Evolutionary conservation across 768 basidiomycete genomes (phyloP), one percentile per base, ranked within the genome.

Genomic region (Trametes maxima): DNA sequence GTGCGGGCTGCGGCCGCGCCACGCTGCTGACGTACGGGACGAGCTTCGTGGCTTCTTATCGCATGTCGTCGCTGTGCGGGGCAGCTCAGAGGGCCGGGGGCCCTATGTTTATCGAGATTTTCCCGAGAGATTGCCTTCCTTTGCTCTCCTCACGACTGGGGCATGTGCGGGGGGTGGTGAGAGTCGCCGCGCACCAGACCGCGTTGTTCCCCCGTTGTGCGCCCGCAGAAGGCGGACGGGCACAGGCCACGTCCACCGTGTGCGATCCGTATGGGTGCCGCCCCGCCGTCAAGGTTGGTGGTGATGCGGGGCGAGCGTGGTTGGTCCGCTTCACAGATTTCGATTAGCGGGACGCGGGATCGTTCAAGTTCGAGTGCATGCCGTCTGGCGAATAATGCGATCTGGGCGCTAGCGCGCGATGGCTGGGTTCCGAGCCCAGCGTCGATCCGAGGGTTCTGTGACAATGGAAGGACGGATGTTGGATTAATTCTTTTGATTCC

Each of bases 401-500:
- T 62, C 54, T 55, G 47, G 43, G 56, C 56, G 56, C 48, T 48
- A 49, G 25, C 47, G 35, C 14, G 14, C 33, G 45, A n/a, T 43
- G 36, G 54, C 22, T 44, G 28, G 60, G 54, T 56, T 52, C 54
- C 49, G 55, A 56, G 55, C 61, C 52, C 43, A 52, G 55, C 55
- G 61, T 62, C 61, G 61, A 62, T 62, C 61, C 61, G 61, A 62
- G 49, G 56, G 55, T 57, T 57, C 49, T 62, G 61, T 62, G 61
- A 62, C 55, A 57, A 44, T 51, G 40, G 48, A 46, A 47, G 60
- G 47, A 48, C 39, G 37, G 46, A 33, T 33, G 37, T 39, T 54
- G 53, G 60, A 56, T 21, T 49, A 44, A 48, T 45, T 50, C 19
- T 61, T 52, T 40, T 43, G 60, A 42, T 51, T 46, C 40, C 60